Evolutionary conservation across 345 rosid genomes (phyloP), one percentile per base, ranked within the genome.

Genomic region (Melaleuca quinquenervia): DNA sequence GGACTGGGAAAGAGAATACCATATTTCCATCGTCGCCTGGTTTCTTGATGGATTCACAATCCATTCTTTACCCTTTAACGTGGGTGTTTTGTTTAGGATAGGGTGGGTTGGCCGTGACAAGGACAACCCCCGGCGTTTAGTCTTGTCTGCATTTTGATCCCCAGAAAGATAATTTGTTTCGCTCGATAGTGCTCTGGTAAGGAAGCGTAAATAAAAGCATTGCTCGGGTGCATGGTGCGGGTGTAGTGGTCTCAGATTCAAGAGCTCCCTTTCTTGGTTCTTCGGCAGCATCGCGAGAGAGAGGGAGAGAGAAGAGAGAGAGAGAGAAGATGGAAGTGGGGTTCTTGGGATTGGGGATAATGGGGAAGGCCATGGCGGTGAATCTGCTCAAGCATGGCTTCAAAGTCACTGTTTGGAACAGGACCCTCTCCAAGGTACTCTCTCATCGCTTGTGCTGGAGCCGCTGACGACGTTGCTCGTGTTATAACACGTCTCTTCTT

Each of bases 341-440:
- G 51, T 95, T 97, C 89, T 89, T 97, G 90, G 99, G 99, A 41
- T 75, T 97, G 85, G 99, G 99, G 48, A 97, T 97, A 82, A 97
- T 97, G 99, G 99, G 99, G 54, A 96, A 94, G 88, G 99, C 96
- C 92, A 97, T 97, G 98, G 87, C 98, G 48, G 87, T 93, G 92
- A 97, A 96, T 91, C 90, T 97, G 91, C 89, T 96, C 78, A 92
- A 90, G 21, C 89, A 92, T 88, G 98, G 98, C 54, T 96, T 96
- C 92, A 97, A 94, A 75, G 98, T 97, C 44, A 95, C 97, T 82
- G 98, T 97, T 24, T 97, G 99, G 98, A 97, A 97, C 93, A 91
- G 98, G 64, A 97, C 98, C 44, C 95, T 94, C 64, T 92, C 99
- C 36, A 96, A 96, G 98, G 99, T 97, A n/a, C 7, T 49, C 74